Conservation (phyloP, 768 basidiomycete genomes). For the Mycena filopes region DNA sequence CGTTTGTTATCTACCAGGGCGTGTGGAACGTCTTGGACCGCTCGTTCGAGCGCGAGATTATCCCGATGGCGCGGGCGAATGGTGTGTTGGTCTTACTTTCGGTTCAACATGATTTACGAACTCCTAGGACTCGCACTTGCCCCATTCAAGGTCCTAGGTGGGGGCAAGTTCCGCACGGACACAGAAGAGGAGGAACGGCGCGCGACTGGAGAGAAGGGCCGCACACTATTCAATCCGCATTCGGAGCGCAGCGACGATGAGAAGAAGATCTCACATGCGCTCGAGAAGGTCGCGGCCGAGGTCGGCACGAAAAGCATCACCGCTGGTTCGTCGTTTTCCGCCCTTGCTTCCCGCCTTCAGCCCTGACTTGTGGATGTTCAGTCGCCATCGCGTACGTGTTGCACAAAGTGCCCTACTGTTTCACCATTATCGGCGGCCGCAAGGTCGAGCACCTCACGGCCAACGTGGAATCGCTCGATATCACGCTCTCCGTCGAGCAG, state of each 20-base stretch:
- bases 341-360: not conserved
- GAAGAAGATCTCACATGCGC: slow-evolving; percentile 43
- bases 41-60: slow-evolving; percentile 58
- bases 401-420: not conserved
- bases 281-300: slow-evolving; percentile 51
- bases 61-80: slow-evolving; percentile 44
- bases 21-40: slow-evolving; percentile 46
- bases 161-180: slow-evolving; percentile 16
- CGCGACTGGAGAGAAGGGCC: slow-evolving; percentile 45
- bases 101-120: too few species aligned
- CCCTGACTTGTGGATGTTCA: not conserved
- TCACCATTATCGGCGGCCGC: not conserved
- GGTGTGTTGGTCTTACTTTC: not conserved
- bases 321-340: slow-evolving; percentile 35
- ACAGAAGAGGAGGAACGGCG: slow-evolving; percentile 36
- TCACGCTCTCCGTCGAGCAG: not conserved
- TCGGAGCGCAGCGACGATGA: slow-evolving; percentile 33
- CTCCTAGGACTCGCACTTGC: slow-evolving; percentile 32
- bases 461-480: not conserved
- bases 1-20: slow-evolving; percentile 59
- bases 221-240: slow-evolving; percentile 29
- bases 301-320: slow-evolving; percentile 48
- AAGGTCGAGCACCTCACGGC: not conserved
- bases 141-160: not conserved
- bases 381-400: not conserved